Base-by-base conservation (phyloP, 768 basidiomycete genomes). In the Psilocybe subaeruginosa region DNA sequence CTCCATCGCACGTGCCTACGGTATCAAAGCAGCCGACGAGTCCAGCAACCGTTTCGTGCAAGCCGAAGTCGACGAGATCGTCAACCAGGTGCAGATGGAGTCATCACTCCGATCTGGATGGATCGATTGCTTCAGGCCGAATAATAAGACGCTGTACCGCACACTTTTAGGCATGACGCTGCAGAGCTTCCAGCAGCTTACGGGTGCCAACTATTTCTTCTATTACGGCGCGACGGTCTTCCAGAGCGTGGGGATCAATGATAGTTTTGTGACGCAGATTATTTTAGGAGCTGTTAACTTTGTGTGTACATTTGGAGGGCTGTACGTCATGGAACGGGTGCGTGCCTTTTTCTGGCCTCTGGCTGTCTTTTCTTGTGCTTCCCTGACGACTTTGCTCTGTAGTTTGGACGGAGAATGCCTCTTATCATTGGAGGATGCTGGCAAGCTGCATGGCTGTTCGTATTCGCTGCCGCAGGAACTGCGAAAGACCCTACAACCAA, bases 231-330 rank as follows among this genome's bases (percentile, higher is more conserved):
- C 89, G 1, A 88, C 88, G 0, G 76, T 90, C 57, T 90, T 92
- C 76, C 66, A 78, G 55, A 80, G 84, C 8, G 90, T 92, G 23
- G 90, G 90, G 27, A 82, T 91, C 63, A 52, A 71, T 7, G 88
- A 92, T 71, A 84, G 85, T 23, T 91, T 83, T 68, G 76, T 90
- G 51, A 86, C 86, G 1, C 91, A 93, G 65, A 88, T 91, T 64
- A 91, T 93, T 65, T 77, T 92, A 45, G 89, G 90, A 41, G 82
- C 82, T 3, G 88, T 91, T 70, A 90, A 91, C 73, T 89, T 91
- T 66, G 76, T 77, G 50, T 87, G 86, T 71, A 90, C 88, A 9
- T 90, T 90, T 73, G 82, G 85, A 35, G 90, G 91, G 1, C 72
- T 93, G 66, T 91, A 87, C 71, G 76, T 91, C 56, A 86, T 91